Evolutionary conservation across 371 early-diverging fungal species (phyloP), one percentile per base, ranked within the genome.

Genomic region (Fennellomyces sp.): DNA sequence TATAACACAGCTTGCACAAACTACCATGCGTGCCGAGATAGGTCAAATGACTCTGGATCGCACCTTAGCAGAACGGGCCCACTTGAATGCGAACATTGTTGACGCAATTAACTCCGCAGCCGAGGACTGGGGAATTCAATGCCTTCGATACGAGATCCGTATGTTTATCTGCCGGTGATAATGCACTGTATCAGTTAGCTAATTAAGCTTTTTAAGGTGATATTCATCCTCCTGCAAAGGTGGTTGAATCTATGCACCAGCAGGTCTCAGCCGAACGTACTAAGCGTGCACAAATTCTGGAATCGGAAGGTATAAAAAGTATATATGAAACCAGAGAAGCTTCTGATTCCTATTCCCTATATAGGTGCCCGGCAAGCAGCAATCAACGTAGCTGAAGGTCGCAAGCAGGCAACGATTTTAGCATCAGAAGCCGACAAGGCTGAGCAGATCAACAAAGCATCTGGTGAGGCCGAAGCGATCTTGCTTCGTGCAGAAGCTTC

Each of bases 21-120:
- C 99, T 0, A 96, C 98, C 1, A 97, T 97, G 97, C 88, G 98
- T 30, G 95, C 98, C 2, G 98, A 98, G 69, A 97, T 97, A 68
- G 98, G 98, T 28, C 96, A 96, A 73, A 89, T 98, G 92, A 96
- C 97, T 0, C 78, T 98, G 60, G 99, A 98, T 72, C 85, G 93
- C 13, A 98, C 97, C 3, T 74, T 98, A 51, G 96, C 98, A 2
- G 97, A 98, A 70, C 89, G 98, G 63, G 90, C 94, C 28, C 86
- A 91, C 50, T 78, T 98, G 59, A 98, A 98, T 73, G 69, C 85
- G 59, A 92, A 94, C 66, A 98, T 98, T 72, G 97, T 97, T 23
- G 84, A 94, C 29, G 94, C 97, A 11, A 97, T 98, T 75, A 98
- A 97, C 70, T 72, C 86, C 6, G 98, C 99, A 13, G 90, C 96